Conservation (phyloP, 805 yeast species). For the Cyberlindnera euphorbiiphila region DNA sequence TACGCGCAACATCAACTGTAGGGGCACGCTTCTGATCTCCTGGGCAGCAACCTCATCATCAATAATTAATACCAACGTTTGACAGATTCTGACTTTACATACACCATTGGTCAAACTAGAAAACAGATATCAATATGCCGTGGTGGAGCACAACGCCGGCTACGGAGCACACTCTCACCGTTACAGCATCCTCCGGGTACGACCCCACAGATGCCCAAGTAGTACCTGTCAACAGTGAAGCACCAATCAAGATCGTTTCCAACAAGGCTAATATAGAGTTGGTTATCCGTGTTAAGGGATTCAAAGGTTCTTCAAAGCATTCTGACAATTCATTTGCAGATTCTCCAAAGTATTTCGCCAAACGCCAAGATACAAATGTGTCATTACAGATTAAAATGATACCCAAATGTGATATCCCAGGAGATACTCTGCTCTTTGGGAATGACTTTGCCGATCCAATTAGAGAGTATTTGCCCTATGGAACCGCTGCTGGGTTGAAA, state of each 20-base stretch:
- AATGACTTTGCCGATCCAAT: constrained; percentile 64
- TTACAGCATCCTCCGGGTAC: constrained; percentile 9
- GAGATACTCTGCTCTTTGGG: constrained; percentile 59
- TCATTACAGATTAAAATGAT: constrained; percentile 38
- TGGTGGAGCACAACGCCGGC: constrained; percentile 11
- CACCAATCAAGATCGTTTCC: constrained; percentile 35
- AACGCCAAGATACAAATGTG: constrained; percentile 26
- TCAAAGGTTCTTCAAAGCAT: constrained; percentile 41
- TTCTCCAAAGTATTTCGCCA: constrained; percentile 21
- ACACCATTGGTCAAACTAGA: no score
- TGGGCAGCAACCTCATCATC: no score
- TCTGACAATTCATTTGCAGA: constrained; percentile 25
- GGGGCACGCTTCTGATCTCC: no score
- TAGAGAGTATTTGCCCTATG: constrained; percentile 53
- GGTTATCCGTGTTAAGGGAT: constrained; percentile 42
- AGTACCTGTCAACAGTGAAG: constrained; percentile 35
- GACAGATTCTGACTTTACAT: no score
- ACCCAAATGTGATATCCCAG: constrained; percentile 41
- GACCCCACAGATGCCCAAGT: neutral
- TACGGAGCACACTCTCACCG: constrained; percentile 4
- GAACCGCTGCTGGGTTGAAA: constrained; percentile 49
- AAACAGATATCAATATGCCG: constrained; percentile 9
- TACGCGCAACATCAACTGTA: no score
- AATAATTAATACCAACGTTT: no score
- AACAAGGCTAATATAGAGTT: constrained; percentile 38